phyloP scores from a whole-genome alignment of 2,329 filamentous ascomycete species.

The Neofusicoccum umdonicola region DNA sequence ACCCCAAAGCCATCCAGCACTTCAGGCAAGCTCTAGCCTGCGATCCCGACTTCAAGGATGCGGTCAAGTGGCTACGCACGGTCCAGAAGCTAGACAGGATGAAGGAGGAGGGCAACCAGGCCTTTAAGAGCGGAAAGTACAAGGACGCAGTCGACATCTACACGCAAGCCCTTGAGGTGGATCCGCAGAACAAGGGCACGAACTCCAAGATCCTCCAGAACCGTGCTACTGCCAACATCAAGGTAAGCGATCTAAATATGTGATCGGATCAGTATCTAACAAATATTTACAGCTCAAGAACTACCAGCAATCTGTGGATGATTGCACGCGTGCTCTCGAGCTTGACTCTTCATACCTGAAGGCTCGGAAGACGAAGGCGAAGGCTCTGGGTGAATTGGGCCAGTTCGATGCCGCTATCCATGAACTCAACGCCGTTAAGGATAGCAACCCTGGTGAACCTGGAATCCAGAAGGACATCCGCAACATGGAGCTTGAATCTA shows the following conservation, averaged over 20 bases:
- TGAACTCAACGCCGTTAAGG: slow-evolving; percentile 83
- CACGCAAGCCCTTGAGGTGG: slow-evolving; percentile 76
- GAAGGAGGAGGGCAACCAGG: slow-evolving; percentile 88
- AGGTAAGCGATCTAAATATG: slow-evolving; percentile 36
- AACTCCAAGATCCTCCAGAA: slow-evolving; percentile 96
- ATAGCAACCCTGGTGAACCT: slow-evolving; percentile 78
- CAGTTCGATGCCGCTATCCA: slow-evolving; percentile 89
- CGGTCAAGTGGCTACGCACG: slow-evolving; percentile 82
- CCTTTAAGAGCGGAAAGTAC: slow-evolving; percentile 83
- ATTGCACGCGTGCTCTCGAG: slow-evolving; percentile 80
- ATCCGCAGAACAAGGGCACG: slow-evolving; percentile 83
- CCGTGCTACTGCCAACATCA: slow-evolving; percentile 78
- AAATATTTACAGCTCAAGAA: slow-evolving; percentile 65
- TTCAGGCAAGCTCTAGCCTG: slow-evolving; percentile 86
- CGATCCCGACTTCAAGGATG: slow-evolving; percentile 87
- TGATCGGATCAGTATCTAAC: slow-evolving; percentile 15
- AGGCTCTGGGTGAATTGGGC: slow-evolving; percentile 78
- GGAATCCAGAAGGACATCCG: slow-evolving; percentile 80
- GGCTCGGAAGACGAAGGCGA: slow-evolving; percentile 90
- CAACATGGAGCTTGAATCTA: slow-evolving; percentile 88
- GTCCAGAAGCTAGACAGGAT: slow-evolving; percentile 90
- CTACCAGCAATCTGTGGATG: slow-evolving; percentile 74
- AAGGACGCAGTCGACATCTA: slow-evolving; percentile 83
- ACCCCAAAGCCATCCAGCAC: slow-evolving; percentile 89
- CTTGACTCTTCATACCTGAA: slow-evolving; percentile 85